Evolutionary conservation across 2,329 filamentous ascomycete genomes (phyloP), one percentile per base, ranked within the genome.

Genomic region (Colletotrichum sp.): DNA sequence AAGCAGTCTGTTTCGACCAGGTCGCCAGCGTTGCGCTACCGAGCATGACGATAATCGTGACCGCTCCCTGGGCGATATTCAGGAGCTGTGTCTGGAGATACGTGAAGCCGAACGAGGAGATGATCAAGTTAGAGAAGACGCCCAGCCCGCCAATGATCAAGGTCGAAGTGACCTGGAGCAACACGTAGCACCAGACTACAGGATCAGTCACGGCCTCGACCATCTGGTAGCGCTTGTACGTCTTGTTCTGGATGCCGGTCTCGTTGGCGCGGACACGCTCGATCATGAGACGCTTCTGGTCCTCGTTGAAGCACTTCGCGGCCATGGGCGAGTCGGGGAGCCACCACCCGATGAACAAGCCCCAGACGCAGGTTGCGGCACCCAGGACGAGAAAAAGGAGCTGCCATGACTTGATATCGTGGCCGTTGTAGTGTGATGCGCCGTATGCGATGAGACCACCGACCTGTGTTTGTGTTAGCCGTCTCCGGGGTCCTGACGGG

Each of bases 231-330:
- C 89, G 87, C 78, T 94, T 94, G 83, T 93, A 94, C 76, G 93
- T 89, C 78, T 92, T 92, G 77, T 92, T 94, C 4, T 92, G 93
- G n/a, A 94, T 92, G 1, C 94, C 94, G 76, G 95, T 95, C 81
- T 95, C 92, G 79, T 96, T 96, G 39, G 92, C 88, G 0, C 94
- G 88, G 8, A 96, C 91, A 0, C 95, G 89, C 78, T 95, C 94
- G 28, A 96, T 86, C 0, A 93, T 93, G 52, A 95, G 87, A 0
- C 92, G 82, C 15, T 92, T 91, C 78, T 96, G 94, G 64, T 92
- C 88, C 68, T 93, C 89, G 8, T 86, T 93, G 36, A 97, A 67
- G 26, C 81, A 81, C 2, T 89, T 89, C 0, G 89, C 89, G 0
- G 87, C 81, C 32, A 93, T 88, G 78, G 92, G 91, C 80, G 90